Evolutionary conservation across 805 yeast species (phyloP).

Genomic region (Tetrapisispora fleetii): DNA sequence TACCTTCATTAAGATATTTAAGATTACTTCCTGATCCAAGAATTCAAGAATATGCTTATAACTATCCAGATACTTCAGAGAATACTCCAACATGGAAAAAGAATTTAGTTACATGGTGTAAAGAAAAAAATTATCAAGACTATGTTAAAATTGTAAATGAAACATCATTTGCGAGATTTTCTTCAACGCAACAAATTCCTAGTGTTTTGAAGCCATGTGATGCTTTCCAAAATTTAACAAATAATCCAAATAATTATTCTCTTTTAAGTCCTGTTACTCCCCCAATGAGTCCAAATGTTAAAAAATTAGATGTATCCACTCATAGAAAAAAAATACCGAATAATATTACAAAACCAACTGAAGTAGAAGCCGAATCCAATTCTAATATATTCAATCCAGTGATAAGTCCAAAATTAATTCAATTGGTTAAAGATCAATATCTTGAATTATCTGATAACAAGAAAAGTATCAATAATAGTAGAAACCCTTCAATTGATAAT

Average conservation of each 20-base stretch:
- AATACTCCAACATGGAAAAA: constrained; percentile 26
- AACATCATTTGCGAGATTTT: constrained; percentile 4
- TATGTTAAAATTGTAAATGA: constrained; percentile 18
- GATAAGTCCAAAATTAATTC: constrained; percentile 23
- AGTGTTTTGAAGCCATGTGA: constrained; percentile 24
- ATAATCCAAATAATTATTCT: neutral
- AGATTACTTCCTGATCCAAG: constrained; percentile 24
- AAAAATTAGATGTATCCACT: neutral
- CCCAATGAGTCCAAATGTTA: constrained; percentile 21
- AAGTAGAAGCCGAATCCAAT: neutral
- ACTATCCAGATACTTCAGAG: constrained; percentile 29
- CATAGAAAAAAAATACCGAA: neutral
- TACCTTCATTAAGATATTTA: constrained; percentile 28
- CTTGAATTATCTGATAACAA: neutral
- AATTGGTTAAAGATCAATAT: constrained; percentile 19
- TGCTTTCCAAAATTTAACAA: constrained; percentile 19
- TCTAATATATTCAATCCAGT: constrained; percentile 15
- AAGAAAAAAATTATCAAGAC: constrained; percentile 23
- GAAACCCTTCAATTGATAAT: neutral
- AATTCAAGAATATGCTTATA: constrained; percentile 22
- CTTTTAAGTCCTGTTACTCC: constrained; percentile 22
- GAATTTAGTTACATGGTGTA: constrained; percentile 27
- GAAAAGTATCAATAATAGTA: neutral
- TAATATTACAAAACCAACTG: neutral
- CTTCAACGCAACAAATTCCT: constrained; percentile 9